These are phyloP conservation scores for Escovopsis sp. DNA, from an alignment of 2,329 filamentous ascomycete genomes.

Conservation along the genomic window DNA sequence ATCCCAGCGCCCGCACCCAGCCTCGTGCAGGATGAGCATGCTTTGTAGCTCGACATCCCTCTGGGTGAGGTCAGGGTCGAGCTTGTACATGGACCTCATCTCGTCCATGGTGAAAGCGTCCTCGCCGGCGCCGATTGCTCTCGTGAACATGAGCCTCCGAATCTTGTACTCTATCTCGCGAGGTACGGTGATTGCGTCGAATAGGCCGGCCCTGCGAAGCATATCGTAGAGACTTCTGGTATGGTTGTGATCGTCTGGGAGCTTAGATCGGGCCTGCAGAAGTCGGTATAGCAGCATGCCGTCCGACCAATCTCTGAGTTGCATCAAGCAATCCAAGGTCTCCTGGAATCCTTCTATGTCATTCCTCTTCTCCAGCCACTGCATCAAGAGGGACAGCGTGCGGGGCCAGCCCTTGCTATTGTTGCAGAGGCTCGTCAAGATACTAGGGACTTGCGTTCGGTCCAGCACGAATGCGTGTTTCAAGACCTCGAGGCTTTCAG, in stretches of 20 bases:
- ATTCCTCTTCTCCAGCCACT: conserved; percentile 3
- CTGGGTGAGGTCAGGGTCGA: conserved; percentile 8
- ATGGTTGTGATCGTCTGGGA: conserved; percentile 2
- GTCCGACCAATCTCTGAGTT: conserved; percentile 5
- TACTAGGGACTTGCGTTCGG: conserved; percentile 7
- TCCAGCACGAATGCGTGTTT: conserved; percentile 7
- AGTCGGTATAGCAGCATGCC: conserved; percentile 7
- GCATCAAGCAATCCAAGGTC: conserved; percentile 6
- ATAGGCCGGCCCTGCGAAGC: conserved; percentile 16
- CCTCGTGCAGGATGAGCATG: conserved; percentile 14
- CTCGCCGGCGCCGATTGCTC: conserved; percentile 14
- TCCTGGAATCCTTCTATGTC: conserved; percentile 4
- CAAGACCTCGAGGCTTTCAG: conserved; percentile 12
- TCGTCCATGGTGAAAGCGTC: conserved; percentile 13
- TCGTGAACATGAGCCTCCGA: conserved; percentile 13
- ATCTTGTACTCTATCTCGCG: conserved; percentile 13
- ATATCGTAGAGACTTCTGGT: conserved; percentile 14
- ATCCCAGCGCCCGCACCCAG: conserved; percentile 14
- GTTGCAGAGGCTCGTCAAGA: conserved; percentile 10
- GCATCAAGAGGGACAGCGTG: conserved; percentile 4
- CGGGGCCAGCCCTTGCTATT: conserved; percentile 11
- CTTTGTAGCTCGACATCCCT: conserved; percentile 15
- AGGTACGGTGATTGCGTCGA: conserved; percentile 7
- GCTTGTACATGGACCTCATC: conserved; percentile 9
- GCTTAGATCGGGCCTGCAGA: conserved; percentile 3